A percentile compares a stretch with the other conserved stretches of the same genome.
phyloP scores from a whole-genome alignment of 2,329 filamentous ascomycete genomes.

The Teratosphaeria pseudoeucalypti region DNA sequence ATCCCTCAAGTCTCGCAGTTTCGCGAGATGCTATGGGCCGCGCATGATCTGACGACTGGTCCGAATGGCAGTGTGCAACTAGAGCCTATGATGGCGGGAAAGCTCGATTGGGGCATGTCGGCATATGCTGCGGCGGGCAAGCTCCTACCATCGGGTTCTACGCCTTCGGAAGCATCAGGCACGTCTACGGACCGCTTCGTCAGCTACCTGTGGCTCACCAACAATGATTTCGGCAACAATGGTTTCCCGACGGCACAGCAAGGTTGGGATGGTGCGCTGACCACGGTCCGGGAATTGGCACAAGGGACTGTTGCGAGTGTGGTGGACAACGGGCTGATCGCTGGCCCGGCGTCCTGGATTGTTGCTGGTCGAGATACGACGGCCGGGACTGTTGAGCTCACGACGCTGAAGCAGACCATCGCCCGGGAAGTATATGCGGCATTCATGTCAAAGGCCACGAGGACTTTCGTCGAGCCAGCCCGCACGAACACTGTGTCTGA shows the following conservation, averaged over 20 bases:
- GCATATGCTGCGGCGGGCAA: conserved; percentile 38
- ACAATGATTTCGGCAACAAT: conserved; percentile 31
- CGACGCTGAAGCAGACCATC: conserved; percentile 30
- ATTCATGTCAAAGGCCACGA: conserved; percentile 21
- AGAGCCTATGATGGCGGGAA: conserved; percentile 32
- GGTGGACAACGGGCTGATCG: conserved; percentile 30
- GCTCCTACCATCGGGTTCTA: conserved; percentile 28
- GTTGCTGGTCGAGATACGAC: neutral
- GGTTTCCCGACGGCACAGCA: conserved; percentile 33
- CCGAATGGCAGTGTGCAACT: conserved; percentile 17
- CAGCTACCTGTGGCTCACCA: conserved; percentile 34
- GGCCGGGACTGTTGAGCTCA: conserved; percentile 23
- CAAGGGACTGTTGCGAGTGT: conserved; percentile 32
- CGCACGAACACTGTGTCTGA: neutral
- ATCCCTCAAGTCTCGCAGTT: conserved; percentile 2
- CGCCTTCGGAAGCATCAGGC: conserved; percentile 29
- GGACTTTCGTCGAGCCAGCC: conserved; percentile 8
- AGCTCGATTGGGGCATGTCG: conserved; percentile 32
- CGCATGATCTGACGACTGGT: neutral
- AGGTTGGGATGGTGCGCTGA: conserved; percentile 35
- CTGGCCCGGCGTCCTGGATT: neutral
- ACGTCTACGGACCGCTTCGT: conserved; percentile 28
- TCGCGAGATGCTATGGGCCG: conserved; percentile 12
- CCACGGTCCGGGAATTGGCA: conserved; percentile 35
- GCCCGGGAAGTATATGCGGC: conserved; percentile 28